phyloP scores from a whole-genome alignment of 2,329 filamentous ascomycete species.

The Thielaviopsis populi region DNA sequence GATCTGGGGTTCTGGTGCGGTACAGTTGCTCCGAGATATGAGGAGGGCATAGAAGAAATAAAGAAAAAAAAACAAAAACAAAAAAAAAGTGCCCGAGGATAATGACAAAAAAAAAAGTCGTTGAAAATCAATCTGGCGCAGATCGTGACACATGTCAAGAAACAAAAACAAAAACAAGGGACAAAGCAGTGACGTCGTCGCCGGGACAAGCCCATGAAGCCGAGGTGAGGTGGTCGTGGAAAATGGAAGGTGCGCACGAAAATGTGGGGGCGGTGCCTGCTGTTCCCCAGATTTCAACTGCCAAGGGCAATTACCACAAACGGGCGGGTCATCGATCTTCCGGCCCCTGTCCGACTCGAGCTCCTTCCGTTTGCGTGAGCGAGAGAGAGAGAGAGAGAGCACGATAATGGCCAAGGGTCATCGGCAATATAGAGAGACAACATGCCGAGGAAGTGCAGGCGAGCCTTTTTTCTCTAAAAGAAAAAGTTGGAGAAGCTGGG shows the following conservation, averaged over 20 bases:
- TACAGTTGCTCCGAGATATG: conserved; percentile 1
- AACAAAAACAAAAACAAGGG: background rate
- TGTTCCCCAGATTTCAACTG: background rate
- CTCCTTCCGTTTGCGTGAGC: background rate
- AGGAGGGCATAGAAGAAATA: background rate
- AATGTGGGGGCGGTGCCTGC: background rate
- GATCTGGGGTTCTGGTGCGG: background rate
- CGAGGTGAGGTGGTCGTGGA: background rate
- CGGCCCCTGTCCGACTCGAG: background rate
- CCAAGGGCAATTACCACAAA: background rate
- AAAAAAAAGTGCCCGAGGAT: background rate
- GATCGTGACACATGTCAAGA: background rate
- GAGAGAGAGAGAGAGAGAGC: too few species aligned
- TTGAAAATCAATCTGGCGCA: background rate
- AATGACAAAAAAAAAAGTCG: background rate
- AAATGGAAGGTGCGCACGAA: background rate
- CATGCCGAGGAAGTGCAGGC: background rate
- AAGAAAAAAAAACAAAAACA: background rate
- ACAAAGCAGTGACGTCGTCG: background rate
- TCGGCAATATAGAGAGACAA: background rate
- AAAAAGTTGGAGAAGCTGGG: background rate
- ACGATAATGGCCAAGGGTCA: background rate
- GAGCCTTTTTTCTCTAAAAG: too few species aligned
- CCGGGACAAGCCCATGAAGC: background rate
- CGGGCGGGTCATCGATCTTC: background rate